Evolutionary conservation across 163 green algal species (phyloP), one percentile per base, ranked within the genome.

Genomic region (Scenedesmus sp.): DNA sequence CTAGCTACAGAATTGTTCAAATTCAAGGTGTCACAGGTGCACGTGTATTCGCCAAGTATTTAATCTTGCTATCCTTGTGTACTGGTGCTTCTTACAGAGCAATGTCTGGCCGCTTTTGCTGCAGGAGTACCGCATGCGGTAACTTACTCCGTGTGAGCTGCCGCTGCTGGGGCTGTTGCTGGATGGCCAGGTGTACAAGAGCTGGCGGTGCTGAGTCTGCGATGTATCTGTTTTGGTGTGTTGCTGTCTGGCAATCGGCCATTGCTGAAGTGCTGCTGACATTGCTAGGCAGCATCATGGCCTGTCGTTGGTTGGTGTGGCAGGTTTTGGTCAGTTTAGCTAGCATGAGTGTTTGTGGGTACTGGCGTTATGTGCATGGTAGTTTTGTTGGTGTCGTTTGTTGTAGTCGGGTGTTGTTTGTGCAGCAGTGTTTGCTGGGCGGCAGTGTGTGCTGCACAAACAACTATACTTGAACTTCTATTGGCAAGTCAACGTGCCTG

Each of bases 81-180:
- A 13, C 49, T 56, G 49, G 13, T 56, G 49, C 49, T 56, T 12
- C 49, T 56, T n/a, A n/a, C n/a, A n/a, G n/a, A n/a, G n/a, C 46
- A 26, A 5, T 40, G 65, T 16, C 40, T 37, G 13, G 65, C 65
- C 40, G 65, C 65, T 15, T 37, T 76, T 40, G 30, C 65, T 76
- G 51, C 82, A 87, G 82, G 49, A 76, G 80, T 92, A 92, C 88
- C 79, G 88, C 80, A 92, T 92, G 88, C 80, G 88, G n/a, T 92
- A 26, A 89, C 16, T 16, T 1, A 40, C 30, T 7, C 2, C 3
- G 30, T 76, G 22, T 18, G 65, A n/a, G 56, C 56, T 70, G 56
- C 56, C 1, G 56, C 56, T 70, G 56, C 56, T n/a, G 20, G 56
- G n/a, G 56, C 56, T 70, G 56, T 16, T 22, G 65, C 65, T 40